Base-by-base conservation (phyloP, 805 yeast species). In the Candida andamanensis region DNA sequence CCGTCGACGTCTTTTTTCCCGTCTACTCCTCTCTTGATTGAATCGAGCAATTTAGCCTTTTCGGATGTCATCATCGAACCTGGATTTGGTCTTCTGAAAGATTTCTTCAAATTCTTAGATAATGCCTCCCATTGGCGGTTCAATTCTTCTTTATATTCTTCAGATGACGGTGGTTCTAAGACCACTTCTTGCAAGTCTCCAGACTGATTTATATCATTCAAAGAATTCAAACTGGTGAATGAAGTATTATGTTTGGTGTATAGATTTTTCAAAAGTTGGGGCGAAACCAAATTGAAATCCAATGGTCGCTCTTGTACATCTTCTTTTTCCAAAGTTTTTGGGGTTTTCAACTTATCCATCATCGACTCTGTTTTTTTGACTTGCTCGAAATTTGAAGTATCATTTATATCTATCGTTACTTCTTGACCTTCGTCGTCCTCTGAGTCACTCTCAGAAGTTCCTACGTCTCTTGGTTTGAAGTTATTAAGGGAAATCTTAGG, bases 11-110 rank as follows among this genome's bases (percentile, higher is more conserved):
- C 78, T 47, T 74, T 71, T 26, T 74, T 69, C 6, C 95, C 95
- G 56, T 85, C 95, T 12, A 85, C 95, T 9, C 95, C 90, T 44
- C 95, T 69, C 29, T 73, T 67, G 28, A 85, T 79, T 32, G 83
- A 74, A 54, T 85, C 95, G 26, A 85, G 56, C 35, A 66, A 52
- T 43, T 74, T 74, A 22, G 66, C 63, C 35, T 74, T 74, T 25
- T 75, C 78, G 6, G 63, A 64, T 8, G 74, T 72, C 49, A 85
- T 49, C 15, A 61, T 57, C 2, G 76, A 59, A n/a, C 80, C 80
- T 2, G 95, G 94, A 1, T 68, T 57, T 0, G 95, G 95, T 42
- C 77, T 79, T 34, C 82, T 72, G 56, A 81, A 85, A 16, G 79
- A 68, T 27, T 78, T 72, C 52, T 76, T 80, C 50, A 81, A 61